Evolutionary conservation across 768 basidiomycete genomes (phyloP).

Genomic region (Pisolithus albus): DNA sequence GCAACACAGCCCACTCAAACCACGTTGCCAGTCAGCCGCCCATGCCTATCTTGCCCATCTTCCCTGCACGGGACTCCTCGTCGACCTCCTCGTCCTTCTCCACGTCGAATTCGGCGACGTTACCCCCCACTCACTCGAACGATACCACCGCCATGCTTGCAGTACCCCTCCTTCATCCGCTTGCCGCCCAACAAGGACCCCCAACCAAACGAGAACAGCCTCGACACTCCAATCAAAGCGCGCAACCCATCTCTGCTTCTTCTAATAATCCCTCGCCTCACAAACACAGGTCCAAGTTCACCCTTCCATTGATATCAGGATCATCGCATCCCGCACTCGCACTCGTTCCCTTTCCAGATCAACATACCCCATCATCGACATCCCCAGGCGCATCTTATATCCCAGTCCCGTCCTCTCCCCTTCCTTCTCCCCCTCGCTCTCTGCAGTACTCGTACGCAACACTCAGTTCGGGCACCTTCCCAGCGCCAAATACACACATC

Average conservation of each 20-base stretch:
- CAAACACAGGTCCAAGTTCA: background rate
- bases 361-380: background rate
- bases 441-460: background rate
- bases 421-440: background rate
- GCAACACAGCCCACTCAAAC: background rate
- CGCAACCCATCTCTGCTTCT: background rate
- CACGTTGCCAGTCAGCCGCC: background rate
- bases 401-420: background rate
- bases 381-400: background rate
- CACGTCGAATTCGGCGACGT: background rate
- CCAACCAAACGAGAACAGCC: background rate
- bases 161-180: background rate
- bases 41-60: background rate
- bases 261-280: background rate
- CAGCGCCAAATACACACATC: background rate
- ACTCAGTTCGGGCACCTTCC: background rate
- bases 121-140: background rate
- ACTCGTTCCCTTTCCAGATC: background rate
- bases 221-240: background rate
- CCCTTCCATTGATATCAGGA: background rate
- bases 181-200: background rate
- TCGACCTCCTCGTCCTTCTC: background rate
- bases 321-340: background rate
- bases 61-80: background rate
- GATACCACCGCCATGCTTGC: background rate